These are phyloP conservation scores for Cercis canadensis DNA, from an alignment of 306 rosid species.

Conservation along the genomic window DNA sequence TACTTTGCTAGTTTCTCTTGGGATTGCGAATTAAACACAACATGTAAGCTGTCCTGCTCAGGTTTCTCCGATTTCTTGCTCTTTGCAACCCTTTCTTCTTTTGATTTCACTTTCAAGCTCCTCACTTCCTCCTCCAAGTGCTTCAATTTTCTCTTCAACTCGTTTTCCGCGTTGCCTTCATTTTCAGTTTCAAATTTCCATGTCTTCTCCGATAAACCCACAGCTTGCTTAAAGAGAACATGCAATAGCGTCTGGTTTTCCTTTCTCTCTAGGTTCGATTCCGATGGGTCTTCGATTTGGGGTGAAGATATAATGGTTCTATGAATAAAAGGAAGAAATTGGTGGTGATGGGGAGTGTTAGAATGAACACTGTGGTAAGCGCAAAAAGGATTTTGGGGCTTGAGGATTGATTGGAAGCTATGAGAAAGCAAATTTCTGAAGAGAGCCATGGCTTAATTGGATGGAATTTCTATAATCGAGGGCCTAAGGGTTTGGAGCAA, in stretches of 20 bases:
- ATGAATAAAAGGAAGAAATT: slow-evolving; percentile 35
- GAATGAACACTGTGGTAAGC: neutral
- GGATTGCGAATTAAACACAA: slow-evolving; percentile 30
- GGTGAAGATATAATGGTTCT: no score
- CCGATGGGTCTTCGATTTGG: no score
- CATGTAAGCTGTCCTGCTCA: slow-evolving; percentile 35
- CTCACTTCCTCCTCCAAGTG: slow-evolving; percentile 43
- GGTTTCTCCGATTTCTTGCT: slow-evolving; percentile 15
- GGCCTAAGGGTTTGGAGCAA: neutral
- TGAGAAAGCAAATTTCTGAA: slow-evolving; percentile 39
- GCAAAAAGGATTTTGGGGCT: slow-evolving; percentile 31
- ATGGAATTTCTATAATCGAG: no score
- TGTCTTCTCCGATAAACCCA: slow-evolving; percentile 32
- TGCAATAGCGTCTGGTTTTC: no score
- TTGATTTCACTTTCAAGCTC: slow-evolving; percentile 32
- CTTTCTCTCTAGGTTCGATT: no score
- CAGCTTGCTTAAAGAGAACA: no score
- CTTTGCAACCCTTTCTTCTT: neutral
- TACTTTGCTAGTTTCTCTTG: neutral
- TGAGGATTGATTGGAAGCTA: slow-evolving; percentile 34
- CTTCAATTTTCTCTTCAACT: slow-evolving; percentile 41
- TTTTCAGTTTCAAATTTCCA: slow-evolving; percentile 9
- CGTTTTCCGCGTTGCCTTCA: slow-evolving; percentile 28
- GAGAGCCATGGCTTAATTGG: slow-evolving; percentile 39
- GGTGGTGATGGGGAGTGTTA: slow-evolving; percentile 13